Percentiles rank a stretch among this genome's conserved stretches.
Conservation (phyloP, 139 green algal species). For the Chlorella vulgaris region DNA sequence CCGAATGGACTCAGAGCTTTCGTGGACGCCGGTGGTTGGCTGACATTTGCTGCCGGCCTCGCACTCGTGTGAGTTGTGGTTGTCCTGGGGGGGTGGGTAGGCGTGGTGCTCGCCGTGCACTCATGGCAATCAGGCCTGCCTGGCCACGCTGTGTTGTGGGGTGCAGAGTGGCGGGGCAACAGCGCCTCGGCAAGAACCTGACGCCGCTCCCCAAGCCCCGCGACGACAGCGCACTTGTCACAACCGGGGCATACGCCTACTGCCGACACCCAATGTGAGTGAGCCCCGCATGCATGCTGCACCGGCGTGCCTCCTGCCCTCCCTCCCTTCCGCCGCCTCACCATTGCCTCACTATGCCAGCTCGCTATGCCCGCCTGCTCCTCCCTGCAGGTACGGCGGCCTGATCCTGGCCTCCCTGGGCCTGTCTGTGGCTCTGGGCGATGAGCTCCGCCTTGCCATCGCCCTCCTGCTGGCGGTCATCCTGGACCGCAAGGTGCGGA, state of each 20-base stretch:
- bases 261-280: constrained; percentile 54
- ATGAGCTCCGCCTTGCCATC: constrained; percentile 53
- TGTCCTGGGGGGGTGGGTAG: background rate
- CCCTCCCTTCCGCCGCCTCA: background rate
- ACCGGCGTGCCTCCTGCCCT: background rate
- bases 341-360: background rate
- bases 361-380: background rate
- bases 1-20: constrained; percentile 20
- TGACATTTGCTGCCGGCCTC: constrained; percentile 30
- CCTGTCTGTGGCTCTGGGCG: constrained; percentile 39
- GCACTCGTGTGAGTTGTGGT: constrained; percentile 54
- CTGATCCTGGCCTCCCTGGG: constrained; percentile 51
- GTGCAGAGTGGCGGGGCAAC: constrained; percentile 46
- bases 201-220: constrained; percentile 58
- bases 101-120: background rate
- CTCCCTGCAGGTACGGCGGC: constrained; percentile 46
- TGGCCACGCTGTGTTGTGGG: background rate
- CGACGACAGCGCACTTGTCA: constrained; percentile 52
- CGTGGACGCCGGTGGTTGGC: background rate
- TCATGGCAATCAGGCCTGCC: background rate
- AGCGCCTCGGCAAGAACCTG: constrained; percentile 54
- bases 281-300: background rate
- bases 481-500: constrained; percentile 52
- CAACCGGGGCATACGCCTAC: constrained; percentile 48
- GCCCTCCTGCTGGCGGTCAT: constrained; percentile 46